Conservation (phyloP, 202 grass and related monocot genomes). For the Carex arenaria region DNA sequence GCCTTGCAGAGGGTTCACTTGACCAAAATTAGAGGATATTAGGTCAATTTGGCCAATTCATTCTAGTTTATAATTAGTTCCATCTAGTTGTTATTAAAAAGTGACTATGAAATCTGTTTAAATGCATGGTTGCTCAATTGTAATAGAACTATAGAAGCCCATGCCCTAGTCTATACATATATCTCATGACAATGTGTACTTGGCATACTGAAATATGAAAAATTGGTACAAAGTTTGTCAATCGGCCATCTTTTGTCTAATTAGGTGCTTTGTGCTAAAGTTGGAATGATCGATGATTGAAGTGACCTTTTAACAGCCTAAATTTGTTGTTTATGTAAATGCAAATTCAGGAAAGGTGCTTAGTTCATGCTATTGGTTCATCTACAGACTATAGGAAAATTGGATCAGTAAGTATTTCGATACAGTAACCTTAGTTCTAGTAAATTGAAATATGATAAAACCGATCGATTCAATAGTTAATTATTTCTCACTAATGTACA, state of each 20-base stretch:
- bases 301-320: neutral
- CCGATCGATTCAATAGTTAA: neutral
- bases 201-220: too few relatives aligned
- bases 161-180: neutral
- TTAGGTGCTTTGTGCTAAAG: too few relatives aligned
- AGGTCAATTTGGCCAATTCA: too few relatives aligned
- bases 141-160: neutral
- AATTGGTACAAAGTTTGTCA: too few relatives aligned
- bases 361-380: constrained; percentile 70
- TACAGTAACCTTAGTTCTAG: constrained; percentile 1
- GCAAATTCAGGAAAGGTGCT: constrained; percentile 61
- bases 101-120: neutral
- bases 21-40: too few relatives aligned
- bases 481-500: neutral
- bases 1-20: neutral
- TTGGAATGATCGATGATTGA: too few relatives aligned
- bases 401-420: constrained; percentile 65
- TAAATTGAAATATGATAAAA: neutral
- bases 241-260: too few relatives aligned
- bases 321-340: constrained; percentile 18
- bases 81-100: neutral
- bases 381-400: constrained; percentile 74
- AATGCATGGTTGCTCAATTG: neutral
- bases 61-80: neutral
- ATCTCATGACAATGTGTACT: neutral